Evolutionary conservation across 345 rosid species (phyloP), one percentile per base, ranked within the genome.

Genomic region (Gossypium herbaceum): DNA sequence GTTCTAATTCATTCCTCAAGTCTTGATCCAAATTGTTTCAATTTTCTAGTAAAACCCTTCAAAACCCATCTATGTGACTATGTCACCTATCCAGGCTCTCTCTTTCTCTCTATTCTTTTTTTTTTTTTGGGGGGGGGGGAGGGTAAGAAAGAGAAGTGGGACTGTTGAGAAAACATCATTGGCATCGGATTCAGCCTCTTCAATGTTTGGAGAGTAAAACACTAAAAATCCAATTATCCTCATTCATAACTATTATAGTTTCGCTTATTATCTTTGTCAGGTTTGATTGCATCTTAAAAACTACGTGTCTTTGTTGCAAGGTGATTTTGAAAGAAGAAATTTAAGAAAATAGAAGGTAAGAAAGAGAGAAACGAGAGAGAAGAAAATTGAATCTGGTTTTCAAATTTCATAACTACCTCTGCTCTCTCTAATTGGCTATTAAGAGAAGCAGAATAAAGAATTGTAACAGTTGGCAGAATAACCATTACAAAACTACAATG

Each of bases 181-280:
- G 77, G 75, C 65, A 50, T 81, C 82, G 45, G 78, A 76, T 41
- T 79, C 87, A 1, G 74, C 67, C 68, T 58, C 86, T 79, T 68
- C 72, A 2, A 79, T 47, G 77, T 69, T 77, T 48, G 39, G 77
- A 78, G 2, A 71, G 39, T 68, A 73, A 82, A 77, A 65, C 75
- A 79, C 72, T 50, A 76, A 78, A 34, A 81, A 82, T 66, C 94
- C 99, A 25, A 84, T 95, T 63, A 73, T 95, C 72, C 97, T 93
- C 45, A 88, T 93, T 74, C 97, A 91, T 80, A 93, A 95, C 81
- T 91, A 93, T 83, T 97, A 95, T 69, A 95, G 97, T 80, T 95
- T 95, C 81, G 91, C 98, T 34, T 93, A 93, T 77, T 93, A 91
- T 84, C 97, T 95, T 77, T 93, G 98, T 47, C 97, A 96, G 97